phyloP scores from a whole-genome alignment of 164 flowering plant species.

The Vitis labrusca region DNA sequence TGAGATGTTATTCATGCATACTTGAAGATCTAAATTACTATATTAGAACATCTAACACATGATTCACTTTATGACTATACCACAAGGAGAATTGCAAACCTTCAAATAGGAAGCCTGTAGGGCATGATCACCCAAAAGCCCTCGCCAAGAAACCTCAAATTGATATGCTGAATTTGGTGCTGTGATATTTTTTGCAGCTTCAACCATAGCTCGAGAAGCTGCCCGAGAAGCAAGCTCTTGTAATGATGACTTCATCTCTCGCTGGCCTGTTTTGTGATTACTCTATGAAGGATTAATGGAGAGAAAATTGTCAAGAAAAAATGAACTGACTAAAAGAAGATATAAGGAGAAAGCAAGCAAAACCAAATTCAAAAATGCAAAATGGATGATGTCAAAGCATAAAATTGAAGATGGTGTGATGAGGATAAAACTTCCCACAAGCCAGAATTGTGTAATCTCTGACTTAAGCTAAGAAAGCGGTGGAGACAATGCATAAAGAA shows the following conservation, averaged over 20 bases:
- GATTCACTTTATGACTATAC: background rate
- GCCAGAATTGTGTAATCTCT: no score
- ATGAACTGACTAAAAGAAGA: background rate
- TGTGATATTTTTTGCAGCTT: slow-evolving; percentile 62
- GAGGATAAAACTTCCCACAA: no score
- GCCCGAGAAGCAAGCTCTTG: slow-evolving; percentile 93
- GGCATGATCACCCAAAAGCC: slow-evolving; percentile 65
- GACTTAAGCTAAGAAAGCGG: no score
- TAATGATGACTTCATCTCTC: slow-evolving; percentile 50
- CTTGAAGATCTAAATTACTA: background rate
- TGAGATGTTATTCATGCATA: background rate
- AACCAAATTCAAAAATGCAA: no score
- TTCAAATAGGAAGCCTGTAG: slow-evolving; percentile 71
- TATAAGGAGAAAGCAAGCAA: no score
- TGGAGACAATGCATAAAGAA: no score
- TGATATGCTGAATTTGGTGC: slow-evolving; percentile 89
- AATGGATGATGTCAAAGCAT: no score
- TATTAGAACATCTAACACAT: background rate
- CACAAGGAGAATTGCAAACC: slow-evolving; percentile 42
- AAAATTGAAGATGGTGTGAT: no score
- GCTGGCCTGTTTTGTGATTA: slow-evolving; percentile 31
- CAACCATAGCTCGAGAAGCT: slow-evolving; percentile 63
- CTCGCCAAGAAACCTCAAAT: slow-evolving; percentile 89
- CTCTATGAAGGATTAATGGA: slow-evolving; percentile 25
- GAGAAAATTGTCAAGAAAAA: background rate